A percentile compares a stretch with the other conserved stretches of the same genome.
These are phyloP conservation scores for Globisporangium acanthophoron DNA, from an alignment of 352 stramenopile species.

Conservation along the genomic window DNA sequence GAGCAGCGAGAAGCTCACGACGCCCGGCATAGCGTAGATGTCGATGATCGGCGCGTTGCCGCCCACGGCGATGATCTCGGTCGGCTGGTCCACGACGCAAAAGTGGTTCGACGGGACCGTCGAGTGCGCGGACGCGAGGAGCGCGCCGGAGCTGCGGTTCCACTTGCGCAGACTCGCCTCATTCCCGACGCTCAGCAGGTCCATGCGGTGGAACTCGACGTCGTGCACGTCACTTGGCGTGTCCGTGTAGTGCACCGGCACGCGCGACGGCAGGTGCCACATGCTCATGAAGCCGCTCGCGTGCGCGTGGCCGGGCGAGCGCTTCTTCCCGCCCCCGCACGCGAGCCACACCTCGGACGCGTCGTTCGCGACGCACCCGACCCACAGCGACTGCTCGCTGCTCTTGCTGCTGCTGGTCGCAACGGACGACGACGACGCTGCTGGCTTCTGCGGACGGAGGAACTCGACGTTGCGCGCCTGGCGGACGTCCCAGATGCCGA, in stretches of 20 bases:
- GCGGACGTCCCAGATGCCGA: slow-evolving; percentile 76
- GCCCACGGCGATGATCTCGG: slow-evolving; percentile 63
- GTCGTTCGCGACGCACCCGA: slow-evolving; percentile 57
- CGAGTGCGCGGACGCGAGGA: slow-evolving; percentile 49
- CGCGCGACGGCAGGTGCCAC: slow-evolving; percentile 73
- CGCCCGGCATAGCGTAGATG: slow-evolving; percentile 75
- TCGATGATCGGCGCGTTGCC: slow-evolving; percentile 53
- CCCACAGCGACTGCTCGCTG: slow-evolving; percentile 27
- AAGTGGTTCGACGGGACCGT: slow-evolving; percentile 59
- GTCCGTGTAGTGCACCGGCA: slow-evolving; percentile 58
- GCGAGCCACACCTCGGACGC: slow-evolving; percentile 71
- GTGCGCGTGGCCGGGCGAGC: slow-evolving; percentile 18
- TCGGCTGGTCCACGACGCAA: slow-evolving; percentile 54
- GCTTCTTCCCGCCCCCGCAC: slow-evolving; percentile 42
- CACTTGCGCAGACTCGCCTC: slow-evolving; percentile 63
- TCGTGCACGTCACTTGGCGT: slow-evolving; percentile 62
- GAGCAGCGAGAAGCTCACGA: slow-evolving; percentile 76
- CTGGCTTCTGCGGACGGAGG: slow-evolving; percentile 31
- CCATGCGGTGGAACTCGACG: slow-evolving; percentile 63
- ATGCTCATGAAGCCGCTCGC: slow-evolving; percentile 52
- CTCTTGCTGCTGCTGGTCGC: slow-evolving; percentile 3
- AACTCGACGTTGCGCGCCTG: slow-evolving; percentile 42
- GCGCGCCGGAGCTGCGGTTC: slow-evolving; percentile 62
- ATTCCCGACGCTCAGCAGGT: slow-evolving; percentile 68
- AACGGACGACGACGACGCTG: too few relatives aligned